Percentiles rank a stretch among this genome's conserved stretches.
Evolutionary conservation across 768 basidiomycete species (phyloP).

Genomic region (Mycena floridula): DNA sequence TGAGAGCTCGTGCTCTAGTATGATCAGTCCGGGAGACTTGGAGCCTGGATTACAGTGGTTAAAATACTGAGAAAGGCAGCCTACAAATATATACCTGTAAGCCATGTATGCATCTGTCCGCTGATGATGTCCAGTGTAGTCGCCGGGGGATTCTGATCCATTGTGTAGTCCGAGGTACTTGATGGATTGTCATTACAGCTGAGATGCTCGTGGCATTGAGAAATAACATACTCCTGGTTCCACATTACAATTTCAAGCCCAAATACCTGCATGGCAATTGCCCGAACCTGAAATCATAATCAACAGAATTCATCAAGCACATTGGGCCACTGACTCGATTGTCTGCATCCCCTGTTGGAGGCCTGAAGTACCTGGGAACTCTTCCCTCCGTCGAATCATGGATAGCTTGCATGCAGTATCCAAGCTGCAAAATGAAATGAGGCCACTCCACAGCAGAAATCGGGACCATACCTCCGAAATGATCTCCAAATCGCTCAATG

Average conservation of each 20-base stretch:
- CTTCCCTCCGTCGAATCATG: conserved; percentile 77
- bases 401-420: conserved; percentile 76
- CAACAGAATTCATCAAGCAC: conserved; percentile 33
- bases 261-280: conserved; percentile 38
- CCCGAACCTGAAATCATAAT: neutral
- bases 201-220: conserved; percentile 18
- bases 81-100: conserved; percentile 30
- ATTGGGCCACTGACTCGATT: conserved; percentile 70
- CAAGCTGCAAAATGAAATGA: conserved; percentile 37
- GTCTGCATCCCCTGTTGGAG: conserved; percentile 83
- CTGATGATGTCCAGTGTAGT: conserved; percentile 45
- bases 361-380: conserved; percentile 70
- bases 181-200: neutral
- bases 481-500: conserved; percentile 60
- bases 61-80: neutral
- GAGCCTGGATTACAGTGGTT: conserved; percentile 39
- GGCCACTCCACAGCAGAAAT: neutral
- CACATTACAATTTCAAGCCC: conserved; percentile 79
- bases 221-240: conserved; percentile 71
- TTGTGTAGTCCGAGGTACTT: conserved; percentile 75
- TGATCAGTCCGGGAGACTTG: conserved; percentile 72
- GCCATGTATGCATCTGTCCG: conserved; percentile 47
- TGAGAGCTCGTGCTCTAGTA: conserved; percentile 81
- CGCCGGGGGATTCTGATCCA: conserved; percentile 26
- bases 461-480: conserved; percentile 59